These are phyloP conservation scores for Coemansia aciculifera DNA, from an alignment of 192 early-diverging fungal species.

Conservation along the genomic window DNA sequence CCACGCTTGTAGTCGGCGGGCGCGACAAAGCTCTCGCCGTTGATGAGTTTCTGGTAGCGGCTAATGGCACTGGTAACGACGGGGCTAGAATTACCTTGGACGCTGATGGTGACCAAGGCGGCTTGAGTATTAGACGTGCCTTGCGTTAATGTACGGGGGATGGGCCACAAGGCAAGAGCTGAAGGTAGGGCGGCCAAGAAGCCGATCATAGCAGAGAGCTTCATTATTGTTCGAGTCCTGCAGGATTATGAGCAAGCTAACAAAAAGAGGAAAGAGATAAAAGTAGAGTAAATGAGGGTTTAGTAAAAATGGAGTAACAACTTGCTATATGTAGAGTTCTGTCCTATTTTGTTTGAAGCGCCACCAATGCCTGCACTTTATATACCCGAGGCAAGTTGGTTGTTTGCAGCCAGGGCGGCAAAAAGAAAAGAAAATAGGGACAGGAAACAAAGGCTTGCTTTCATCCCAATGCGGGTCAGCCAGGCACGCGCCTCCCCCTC, in stretches of 20 bases:
- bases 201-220: slow-evolving; percentile 33
- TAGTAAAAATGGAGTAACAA: neutral
- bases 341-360: neutral
- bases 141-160: slow-evolving; percentile 32
- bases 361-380: neutral
- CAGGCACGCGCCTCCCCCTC: neutral
- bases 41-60: slow-evolving; percentile 42
- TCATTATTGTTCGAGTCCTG: slow-evolving; percentile 19
- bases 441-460: neutral
- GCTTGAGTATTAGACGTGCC: slow-evolving; percentile 38
- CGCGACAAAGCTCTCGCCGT: slow-evolving; percentile 35
- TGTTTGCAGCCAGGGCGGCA: neutral
- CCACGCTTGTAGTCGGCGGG: slow-evolving; percentile 46
- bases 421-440: neutral
- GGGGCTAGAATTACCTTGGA: slow-evolving; percentile 16
- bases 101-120: slow-evolving; percentile 21
- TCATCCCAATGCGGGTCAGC: slow-evolving; percentile 2
- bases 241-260: neutral
- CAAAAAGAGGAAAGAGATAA: neutral
- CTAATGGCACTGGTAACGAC: slow-evolving; percentile 27
- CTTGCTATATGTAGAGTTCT: neutral
- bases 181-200: slow-evolving; percentile 34
- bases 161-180: slow-evolving; percentile 44
- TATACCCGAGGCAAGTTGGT: neutral
- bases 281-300: neutral